phyloP scores from a whole-genome alignment of 2,329 filamentous ascomycete species.

The Alternaria ventricosa region DNA sequence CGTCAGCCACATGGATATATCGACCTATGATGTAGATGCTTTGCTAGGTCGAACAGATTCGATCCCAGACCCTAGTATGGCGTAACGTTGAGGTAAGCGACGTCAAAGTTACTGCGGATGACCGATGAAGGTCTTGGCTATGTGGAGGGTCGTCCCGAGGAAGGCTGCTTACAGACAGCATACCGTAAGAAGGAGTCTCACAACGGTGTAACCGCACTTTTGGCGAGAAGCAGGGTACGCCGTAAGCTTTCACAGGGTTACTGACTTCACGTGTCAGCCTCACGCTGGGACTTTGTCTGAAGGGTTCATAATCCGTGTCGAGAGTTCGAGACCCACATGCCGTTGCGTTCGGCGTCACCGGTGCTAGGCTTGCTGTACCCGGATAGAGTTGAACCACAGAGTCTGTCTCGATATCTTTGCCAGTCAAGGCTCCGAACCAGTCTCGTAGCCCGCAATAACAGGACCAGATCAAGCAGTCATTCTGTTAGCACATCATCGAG shows the following conservation, averaged over 20 bases:
- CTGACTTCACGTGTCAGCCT: conserved; percentile 9
- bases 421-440: conserved; percentile 21
- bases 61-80: conserved; percentile 20
- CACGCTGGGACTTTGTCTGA: background rate
- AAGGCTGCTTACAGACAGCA: conserved; percentile 35
- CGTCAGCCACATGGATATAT: conserved; percentile 33
- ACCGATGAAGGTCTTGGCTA: conserved; percentile 10
- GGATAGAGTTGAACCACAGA: conserved; percentile 13
- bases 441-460: background rate
- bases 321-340: background rate
- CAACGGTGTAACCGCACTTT: background rate
- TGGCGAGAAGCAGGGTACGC: background rate
- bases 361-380: conserved; percentile 2
- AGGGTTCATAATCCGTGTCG: background rate
- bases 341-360: conserved; percentile 18
- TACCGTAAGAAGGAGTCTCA: background rate
- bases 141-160: conserved; percentile 37
- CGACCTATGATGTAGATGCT: conserved; percentile 26
- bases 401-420: conserved; percentile 9
- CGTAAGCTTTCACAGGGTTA: background rate
- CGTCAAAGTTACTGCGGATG: conserved; percentile 12
- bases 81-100: conserved; percentile 21
- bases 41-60: conserved; percentile 15
- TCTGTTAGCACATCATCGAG: background rate
- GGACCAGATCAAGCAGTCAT: background rate